A percentile compares a stretch with the other conserved stretches of the same genome.
Evolutionary conservation across 768 basidiomycete genomes (phyloP).

Genomic region (Fibroporia radiculosa): DNA sequence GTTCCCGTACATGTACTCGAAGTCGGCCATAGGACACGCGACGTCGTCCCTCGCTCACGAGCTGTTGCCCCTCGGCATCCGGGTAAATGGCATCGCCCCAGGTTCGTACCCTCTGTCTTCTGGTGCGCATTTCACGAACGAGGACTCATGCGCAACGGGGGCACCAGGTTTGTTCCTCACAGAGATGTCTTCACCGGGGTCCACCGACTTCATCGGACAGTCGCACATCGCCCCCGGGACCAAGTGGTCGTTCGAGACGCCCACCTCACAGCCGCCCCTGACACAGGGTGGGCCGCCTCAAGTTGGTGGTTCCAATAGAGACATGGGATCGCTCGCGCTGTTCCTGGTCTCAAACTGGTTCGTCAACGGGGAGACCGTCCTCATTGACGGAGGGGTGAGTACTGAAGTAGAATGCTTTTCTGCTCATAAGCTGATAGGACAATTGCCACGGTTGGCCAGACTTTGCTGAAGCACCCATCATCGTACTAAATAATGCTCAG

Average conservation of each 20-base stretch:
- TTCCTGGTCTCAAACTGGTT: slow-evolving; percentile 40
- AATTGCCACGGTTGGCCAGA: slow-evolving; percentile 21
- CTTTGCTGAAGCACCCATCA: slow-evolving; percentile 30
- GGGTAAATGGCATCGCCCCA: slow-evolving; percentile 43
- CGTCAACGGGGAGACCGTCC: slow-evolving; percentile 38
- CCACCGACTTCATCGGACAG: slow-evolving; percentile 20
- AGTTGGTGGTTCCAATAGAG: slow-evolving; percentile 29
- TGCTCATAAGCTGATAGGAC: too few species aligned
- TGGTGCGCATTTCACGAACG: not conserved
- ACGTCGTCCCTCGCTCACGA: slow-evolving; percentile 40
- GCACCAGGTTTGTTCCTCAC: slow-evolving; percentile 25
- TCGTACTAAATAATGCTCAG: slow-evolving; percentile 22
- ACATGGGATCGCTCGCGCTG: slow-evolving; percentile 36
- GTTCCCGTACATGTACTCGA: slow-evolving; percentile 41
- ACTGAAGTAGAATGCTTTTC: not conserved
- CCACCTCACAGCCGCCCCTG: slow-evolving; percentile 20
- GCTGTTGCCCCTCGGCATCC: slow-evolving; percentile 36
- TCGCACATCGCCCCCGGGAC: slow-evolving; percentile 10
- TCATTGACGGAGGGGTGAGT: slow-evolving; percentile 44
- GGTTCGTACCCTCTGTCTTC: slow-evolving; percentile 15
- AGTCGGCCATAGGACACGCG: slow-evolving; percentile 40
- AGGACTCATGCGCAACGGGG: not conserved
- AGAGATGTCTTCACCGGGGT: slow-evolving; percentile 23
- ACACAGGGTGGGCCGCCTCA: slow-evolving; percentile 10
- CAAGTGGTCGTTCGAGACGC: slow-evolving; percentile 25